Conservation (phyloP, 306 rosid species). For the Corylus americana region DNA sequence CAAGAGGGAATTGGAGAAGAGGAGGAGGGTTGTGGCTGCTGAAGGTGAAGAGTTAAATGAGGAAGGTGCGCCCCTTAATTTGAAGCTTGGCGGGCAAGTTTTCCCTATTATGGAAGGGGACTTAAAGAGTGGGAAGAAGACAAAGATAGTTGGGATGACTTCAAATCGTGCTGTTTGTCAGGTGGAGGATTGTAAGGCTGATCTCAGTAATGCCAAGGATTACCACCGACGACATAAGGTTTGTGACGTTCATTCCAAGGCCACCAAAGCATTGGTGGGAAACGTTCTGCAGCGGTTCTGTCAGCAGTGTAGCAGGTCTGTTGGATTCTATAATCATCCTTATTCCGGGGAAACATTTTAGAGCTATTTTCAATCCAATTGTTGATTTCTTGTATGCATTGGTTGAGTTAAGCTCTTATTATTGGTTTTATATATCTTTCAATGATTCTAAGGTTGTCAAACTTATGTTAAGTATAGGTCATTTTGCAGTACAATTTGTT, state of each 20-base stretch:
- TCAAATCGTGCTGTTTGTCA: constrained; percentile 72
- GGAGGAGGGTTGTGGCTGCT: constrained; percentile 48
- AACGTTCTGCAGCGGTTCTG: constrained; percentile 85
- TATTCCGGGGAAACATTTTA: constrained; percentile 16
- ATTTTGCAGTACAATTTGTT: constrained; percentile 24
- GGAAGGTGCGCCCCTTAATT: constrained; percentile 56
- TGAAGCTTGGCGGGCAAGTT: constrained; percentile 63
- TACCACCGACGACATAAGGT: constrained; percentile 83
- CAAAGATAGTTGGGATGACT: constrained; percentile 53
- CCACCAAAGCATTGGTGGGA: constrained; percentile 69
- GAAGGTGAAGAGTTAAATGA: constrained; percentile 53
- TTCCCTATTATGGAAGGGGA: constrained; percentile 62
- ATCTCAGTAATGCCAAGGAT: constrained; percentile 80
- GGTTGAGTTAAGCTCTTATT: constrained; percentile 11
- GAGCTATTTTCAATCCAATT: constrained; percentile 4
- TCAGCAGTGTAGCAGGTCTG: constrained; percentile 96
- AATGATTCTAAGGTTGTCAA: constrained; percentile 1
- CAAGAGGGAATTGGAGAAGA: constrained; percentile 66
- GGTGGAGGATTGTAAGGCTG: constrained; percentile 82
- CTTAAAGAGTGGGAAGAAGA: constrained; percentile 70
- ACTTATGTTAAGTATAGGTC: constrained; percentile 3
- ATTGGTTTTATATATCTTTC: background rate
- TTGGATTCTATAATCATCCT: constrained; percentile 27
- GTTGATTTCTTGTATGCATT: background rate
- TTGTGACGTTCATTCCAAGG: constrained; percentile 83